Evolutionary conservation across 176 grass and related monocot genomes (phyloP), one percentile per base, ranked within the genome.

Genomic region (Musa schizocarpa): DNA sequence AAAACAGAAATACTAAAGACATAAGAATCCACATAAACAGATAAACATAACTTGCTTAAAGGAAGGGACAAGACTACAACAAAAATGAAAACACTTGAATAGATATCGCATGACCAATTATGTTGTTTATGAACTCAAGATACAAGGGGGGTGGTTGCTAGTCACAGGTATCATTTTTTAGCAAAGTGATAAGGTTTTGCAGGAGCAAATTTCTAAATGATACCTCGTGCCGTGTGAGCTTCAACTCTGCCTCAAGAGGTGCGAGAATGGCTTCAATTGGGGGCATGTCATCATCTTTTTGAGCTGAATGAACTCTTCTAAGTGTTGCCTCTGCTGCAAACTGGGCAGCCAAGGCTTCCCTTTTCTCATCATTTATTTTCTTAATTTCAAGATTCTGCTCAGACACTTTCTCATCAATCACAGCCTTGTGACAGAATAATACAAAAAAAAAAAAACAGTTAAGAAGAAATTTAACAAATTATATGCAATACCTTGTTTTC

Each of bases 231-330:
- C 88, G 90, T 24, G 90, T 77, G 22, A 93, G 81, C 73, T 94
- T 98, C 9, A 98, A 84, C 77, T 98, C 95, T 9, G 95, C 95
- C 70, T 98, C 95, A 72, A 98, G 82, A 51, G 95, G 95, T 9
- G 95, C 95, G 13, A 98, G 95, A 84, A 98, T 98, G 76, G 95
- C 95, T 79, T 98, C 95, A 13, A 98, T 91, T 22, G 95, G 95
- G 20, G 95, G 95, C 88, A 93, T 98, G 80, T 98, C 90, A 34
- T 98, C 90, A 62, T 98, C 95, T 70, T 98, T 98, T 72, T 98
- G 95, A 13, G 95, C 95, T 2, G 95, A 86, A 82, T 98, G 95
- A 68, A 98, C 95, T 84, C 95, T 94, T 76, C 90, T 80, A 54
- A 98, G 88, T 25, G 95, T 98, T 50, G 95, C 90, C 71, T 98